Evolutionary conservation across 495 filamentous ascomycete species (phyloP), one percentile per base, ranked within the genome.

Genomic region (Daldinia grandis): DNA sequence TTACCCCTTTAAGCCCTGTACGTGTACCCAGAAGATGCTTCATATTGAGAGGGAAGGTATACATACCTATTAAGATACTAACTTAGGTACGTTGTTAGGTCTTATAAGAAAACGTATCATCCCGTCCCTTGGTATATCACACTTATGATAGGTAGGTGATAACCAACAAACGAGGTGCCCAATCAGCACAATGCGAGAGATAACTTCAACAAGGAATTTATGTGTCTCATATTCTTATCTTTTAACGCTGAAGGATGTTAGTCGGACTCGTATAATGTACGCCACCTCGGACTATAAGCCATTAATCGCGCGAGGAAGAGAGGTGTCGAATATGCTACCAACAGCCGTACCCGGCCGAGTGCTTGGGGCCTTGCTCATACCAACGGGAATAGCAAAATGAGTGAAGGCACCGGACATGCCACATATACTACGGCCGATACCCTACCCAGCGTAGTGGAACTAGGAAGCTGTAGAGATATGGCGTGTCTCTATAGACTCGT

Each of bases 391-490:
- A 31, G 50, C 6, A n/a, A 6, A 14, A 25, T 21, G 2, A 14
- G 7, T 17, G 27, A 28, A 28, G 49, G 42, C 2, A 10, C 19
- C 9, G 8, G 19, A 9, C 9, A 47, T 47, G 42, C 42, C 10
- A 9, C 19, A 47, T 47, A 30, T 7, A 17, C 49, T 53, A 53
- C 15, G 25, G 14, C 49, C 5, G 12, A 27, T 30, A 49, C 12
- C 50, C 50, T 62, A 62, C 68, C 57, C 62, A 58, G 62, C 28
- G 42, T 35, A 19, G 27, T 54, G 68, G 68, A 60, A 66, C 62
- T 58, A 44, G 42, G 51, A 30, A 54, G 12, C 10, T n/a, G 12
- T 62, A 37, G 19, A 49, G 28, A 47, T 58, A 27, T 51, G 63
- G 37, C 21, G 35, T n/a, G 9, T 31, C 37, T 54, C 40, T 38